phyloP scores from a whole-genome alignment of 768 basidiomycete species.

The Astraeus odoratus region DNA sequence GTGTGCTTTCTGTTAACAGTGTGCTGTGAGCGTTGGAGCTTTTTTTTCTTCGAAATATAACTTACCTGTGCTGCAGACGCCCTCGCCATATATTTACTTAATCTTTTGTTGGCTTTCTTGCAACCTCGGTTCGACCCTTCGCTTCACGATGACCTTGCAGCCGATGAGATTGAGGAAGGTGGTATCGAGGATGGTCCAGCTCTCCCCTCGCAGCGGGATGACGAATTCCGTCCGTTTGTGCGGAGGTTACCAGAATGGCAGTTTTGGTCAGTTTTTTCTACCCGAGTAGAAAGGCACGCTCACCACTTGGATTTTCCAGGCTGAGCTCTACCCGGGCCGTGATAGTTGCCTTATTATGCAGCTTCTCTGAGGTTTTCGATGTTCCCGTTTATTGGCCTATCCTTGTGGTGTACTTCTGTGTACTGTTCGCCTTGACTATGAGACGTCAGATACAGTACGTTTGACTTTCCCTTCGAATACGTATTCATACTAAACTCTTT shows the following conservation, averaged over 20 bases:
- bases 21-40: conserved; percentile 50
- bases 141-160: conserved; percentile 85
- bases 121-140: conserved; percentile 99
- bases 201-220: conserved; percentile 69
- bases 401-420: conserved; percentile 93
- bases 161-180: conserved; percentile 94
- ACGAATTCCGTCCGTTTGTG: conserved; percentile 97
- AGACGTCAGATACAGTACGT: conserved; percentile 90
- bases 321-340: conserved; percentile 87
- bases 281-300: neutral
- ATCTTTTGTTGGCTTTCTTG: conserved; percentile 93
- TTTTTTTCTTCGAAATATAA: neutral
- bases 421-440: conserved; percentile 93
- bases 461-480: neutral
- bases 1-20: conserved; percentile 30
- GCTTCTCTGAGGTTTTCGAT: conserved; percentile 81
- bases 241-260: conserved; percentile 94
- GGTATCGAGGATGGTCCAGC: conserved; percentile 51
- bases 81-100: conserved; percentile 90
- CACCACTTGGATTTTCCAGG: conserved; percentile 39
- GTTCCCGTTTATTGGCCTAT: conserved; percentile 99
- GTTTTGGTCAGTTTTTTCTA: conserved; percentile 77
- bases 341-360: conserved; percentile 71
- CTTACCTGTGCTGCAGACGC: conserved; percentile 47
- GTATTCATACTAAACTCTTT: conserved; percentile 9